Conservation (phyloP, 345 rosid species). For the Populus tremula region DNA sequence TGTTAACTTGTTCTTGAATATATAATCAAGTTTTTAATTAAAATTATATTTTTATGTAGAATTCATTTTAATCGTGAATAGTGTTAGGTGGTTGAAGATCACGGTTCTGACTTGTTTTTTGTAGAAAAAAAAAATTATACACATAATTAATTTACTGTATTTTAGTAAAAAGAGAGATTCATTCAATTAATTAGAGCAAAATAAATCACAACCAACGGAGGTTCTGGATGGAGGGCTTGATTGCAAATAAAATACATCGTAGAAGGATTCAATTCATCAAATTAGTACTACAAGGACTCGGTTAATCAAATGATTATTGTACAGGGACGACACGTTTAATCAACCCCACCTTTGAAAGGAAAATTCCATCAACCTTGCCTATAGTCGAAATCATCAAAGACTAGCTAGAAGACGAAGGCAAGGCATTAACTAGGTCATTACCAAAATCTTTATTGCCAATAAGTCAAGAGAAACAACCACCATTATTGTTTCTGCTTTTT, state of each 20-base stretch:
- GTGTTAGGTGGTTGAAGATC: too few species aligned
- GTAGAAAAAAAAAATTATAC: too few species aligned
- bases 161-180: too few species aligned
- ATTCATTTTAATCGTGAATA: too few species aligned
- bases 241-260: background rate
- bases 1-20: too few species aligned
- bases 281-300: background rate
- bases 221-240: background rate
- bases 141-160: too few species aligned
- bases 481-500: too few species aligned
- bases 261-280: background rate
- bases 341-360: background rate
- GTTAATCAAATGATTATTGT: background rate
- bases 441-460: background rate
- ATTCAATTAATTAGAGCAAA: too few species aligned
- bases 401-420: background rate
- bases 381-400: background rate
- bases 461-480: background rate
- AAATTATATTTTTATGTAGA: too few species aligned
- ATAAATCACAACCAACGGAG: too few species aligned
- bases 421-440: background rate
- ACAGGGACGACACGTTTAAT: background rate
- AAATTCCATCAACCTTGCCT: background rate
- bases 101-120: too few species aligned
- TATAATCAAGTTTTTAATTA: too few species aligned